Percentiles rank a stretch among this genome's conserved stretches.
Evolutionary conservation across 148 eudicot genomes (phyloP).

Genomic region (Euryodendron excelsum): DNA sequence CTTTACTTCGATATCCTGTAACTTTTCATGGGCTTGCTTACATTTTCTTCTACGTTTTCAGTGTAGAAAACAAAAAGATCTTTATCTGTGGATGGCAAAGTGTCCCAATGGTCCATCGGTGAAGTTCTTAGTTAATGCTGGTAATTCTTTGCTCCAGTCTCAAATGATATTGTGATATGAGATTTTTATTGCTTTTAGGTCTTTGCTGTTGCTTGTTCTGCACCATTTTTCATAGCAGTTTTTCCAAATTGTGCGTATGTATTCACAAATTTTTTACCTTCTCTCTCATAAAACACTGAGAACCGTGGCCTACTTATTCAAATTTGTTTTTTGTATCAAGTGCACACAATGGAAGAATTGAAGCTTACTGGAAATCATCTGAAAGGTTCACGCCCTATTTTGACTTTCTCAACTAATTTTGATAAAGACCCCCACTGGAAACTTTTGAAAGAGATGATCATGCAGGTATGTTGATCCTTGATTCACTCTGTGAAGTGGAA

Average conservation of each 20-base stretch:
- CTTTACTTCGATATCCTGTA: not conserved
- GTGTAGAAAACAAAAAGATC: conserved; percentile 96
- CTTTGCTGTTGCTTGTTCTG: not conserved
- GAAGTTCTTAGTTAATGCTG: conserved; percentile 92
- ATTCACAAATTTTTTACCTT: not conserved
- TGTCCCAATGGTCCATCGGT: conserved; percentile 97
- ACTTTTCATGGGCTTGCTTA: not conserved
- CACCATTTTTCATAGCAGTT: not conserved
- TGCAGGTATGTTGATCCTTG: conserved; percentile 49
- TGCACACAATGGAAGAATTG: conserved; percentile 95
- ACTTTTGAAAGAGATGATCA: conserved; percentile 76
- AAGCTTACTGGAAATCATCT: conserved; percentile 95
- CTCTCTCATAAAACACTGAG: not conserved
- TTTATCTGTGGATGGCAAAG: conserved; percentile 94
- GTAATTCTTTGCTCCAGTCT: conserved; percentile 28
- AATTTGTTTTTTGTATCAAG: conserved; percentile 28
- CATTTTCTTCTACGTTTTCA: conserved; percentile 26
- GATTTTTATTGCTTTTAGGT: not conserved
- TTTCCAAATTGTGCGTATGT: not conserved
- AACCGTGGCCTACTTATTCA: not conserved
- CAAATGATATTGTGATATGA: not conserved
- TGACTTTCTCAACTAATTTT: conserved; percentile 81
- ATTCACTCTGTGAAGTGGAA: not conserved
- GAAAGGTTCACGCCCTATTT: conserved; percentile 82
- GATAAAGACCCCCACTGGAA: conserved; percentile 83